These are phyloP conservation scores for Fusarium oligoseptatum DNA, from an alignment of 2,329 filamentous ascomycete genomes.

Conservation along the genomic window DNA sequence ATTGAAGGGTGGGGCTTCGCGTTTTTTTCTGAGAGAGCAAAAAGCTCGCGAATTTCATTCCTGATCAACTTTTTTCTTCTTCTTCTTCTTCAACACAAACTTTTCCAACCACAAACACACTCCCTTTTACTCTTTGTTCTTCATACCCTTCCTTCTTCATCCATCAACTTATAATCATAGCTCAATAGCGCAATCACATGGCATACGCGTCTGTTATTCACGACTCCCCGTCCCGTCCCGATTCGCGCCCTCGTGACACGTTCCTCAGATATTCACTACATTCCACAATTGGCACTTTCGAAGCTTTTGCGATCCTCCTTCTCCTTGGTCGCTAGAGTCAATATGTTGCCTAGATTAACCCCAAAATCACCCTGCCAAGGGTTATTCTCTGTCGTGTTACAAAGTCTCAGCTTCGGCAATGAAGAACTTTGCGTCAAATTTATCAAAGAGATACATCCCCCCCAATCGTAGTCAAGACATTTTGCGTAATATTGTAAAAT, in stretches of 20 bases:
- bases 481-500: background rate
- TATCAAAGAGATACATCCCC: conserved; percentile 74
- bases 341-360: conserved; percentile 85
- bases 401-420: conserved; percentile 81
- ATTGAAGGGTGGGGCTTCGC: conserved; percentile 36
- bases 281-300: conserved; percentile 78
- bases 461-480: background rate
- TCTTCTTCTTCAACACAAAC: conserved; percentile 25
- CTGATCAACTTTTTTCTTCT: conserved; percentile 7
- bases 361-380: conserved; percentile 85
- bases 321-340: conserved; percentile 85
- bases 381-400: conserved; percentile 95
- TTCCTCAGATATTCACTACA: background rate
- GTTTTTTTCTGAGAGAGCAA: conserved; percentile 1
- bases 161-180: conserved; percentile 2
- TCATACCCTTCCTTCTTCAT: background rate
- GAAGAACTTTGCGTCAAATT: conserved; percentile 88
- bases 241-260: conserved; percentile 33
- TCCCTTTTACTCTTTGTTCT: background rate
- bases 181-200: conserved; percentile 36
- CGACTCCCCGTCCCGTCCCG: background rate
- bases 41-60: conserved; percentile 33
- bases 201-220: conserved; percentile 8
- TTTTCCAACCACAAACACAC: conserved; percentile 2
- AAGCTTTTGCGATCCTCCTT: conserved; percentile 83